Base-by-base conservation (phyloP, 2,329 filamentous ascomycete genomes). In the Coleophoma crateriformis region DNA sequence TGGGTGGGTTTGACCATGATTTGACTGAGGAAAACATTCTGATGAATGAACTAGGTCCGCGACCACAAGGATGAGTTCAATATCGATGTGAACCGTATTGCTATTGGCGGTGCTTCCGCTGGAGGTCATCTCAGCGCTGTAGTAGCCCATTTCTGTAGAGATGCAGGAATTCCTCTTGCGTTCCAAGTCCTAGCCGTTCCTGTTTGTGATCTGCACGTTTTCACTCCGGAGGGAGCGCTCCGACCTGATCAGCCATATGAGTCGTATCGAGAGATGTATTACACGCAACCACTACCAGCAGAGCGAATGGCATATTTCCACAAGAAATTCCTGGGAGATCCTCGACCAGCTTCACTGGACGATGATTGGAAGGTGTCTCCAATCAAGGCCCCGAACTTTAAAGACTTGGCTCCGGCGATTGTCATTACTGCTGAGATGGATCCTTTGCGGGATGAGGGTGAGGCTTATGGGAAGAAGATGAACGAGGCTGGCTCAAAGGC, bases 391-490 rank as follows among this genome's bases (percentile, higher is more conserved):
- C 55, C 56, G 5, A 59, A 59, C 12, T 62, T 67, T 14, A 27
- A 49, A 3, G 48, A 55, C 7, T 45, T 68, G 10, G 60, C 65
- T 0, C 59, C 54, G 2, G 64, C 64, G 1, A 59, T 68, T 11
- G 60, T 68, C 8, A 49, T 68, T 34, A 68, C 65, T 1, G 66
- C 67, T 2, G 66, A 67, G 44, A 65, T 67, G 48, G 66, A 68
- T 46, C 47, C 65, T 6, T 54, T 65, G 46, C 56, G 67, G n/a
- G 67, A 68, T 50, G 63, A 68, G 45, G 64, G 64, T 3, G 62
- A 66, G 32, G 53, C 35, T 17, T 58, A 57, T 47, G 53, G 48
- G 13, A 40, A 38, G 27, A 55, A 54, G 47, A 48, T 58, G 50
- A 51, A 52, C 14, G 50, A 51, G 22, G 56, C 49, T 14, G 56